Percentiles rank a stretch among this genome's conserved stretches.
phyloP scores from a whole-genome alignment of 257 asterid genomes.

The Solanum medicagineum region DNA sequence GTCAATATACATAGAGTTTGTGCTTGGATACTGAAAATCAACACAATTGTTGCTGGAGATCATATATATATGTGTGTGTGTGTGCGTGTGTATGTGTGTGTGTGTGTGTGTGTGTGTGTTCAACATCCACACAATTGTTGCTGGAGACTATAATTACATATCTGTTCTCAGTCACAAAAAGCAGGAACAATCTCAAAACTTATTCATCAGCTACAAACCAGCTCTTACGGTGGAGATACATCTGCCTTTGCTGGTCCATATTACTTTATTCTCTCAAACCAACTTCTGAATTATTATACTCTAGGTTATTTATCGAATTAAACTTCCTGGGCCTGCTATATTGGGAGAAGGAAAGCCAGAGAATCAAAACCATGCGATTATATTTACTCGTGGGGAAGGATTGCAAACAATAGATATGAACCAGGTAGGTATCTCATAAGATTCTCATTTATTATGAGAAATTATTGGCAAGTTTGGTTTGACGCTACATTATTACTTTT shows the following conservation, averaged over 20 bases:
- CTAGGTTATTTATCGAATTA: slow-evolving; percentile 84
- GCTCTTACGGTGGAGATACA: neutral
- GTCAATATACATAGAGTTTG: neutral
- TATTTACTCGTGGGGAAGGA: slow-evolving; percentile 97
- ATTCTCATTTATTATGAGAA: neutral
- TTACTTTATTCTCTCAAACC: neutral
- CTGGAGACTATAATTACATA: neutral
- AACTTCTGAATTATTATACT: neutral
- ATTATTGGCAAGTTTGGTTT: neutral
- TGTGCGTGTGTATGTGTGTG: no score
- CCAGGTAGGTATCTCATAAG: slow-evolving; percentile 63
- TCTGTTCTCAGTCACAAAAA: neutral
- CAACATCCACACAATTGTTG: neutral
- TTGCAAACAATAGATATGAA: slow-evolving; percentile 97
- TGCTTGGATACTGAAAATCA: neutral
- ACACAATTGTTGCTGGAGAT: neutral
- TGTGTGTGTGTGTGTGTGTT: neutral
- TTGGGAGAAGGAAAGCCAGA: slow-evolving; percentile 98
- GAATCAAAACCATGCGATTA: slow-evolving; percentile 93
- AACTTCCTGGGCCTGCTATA: slow-evolving; percentile 83
- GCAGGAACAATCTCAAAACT: neutral
- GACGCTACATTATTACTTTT: neutral
- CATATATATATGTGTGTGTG: no score
- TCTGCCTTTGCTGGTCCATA: neutral
- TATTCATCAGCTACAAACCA: neutral